Evolutionary conservation across 768 basidiomycete species (phyloP), one percentile per base, ranked within the genome.

Genomic region (Mycena leptocephala): DNA sequence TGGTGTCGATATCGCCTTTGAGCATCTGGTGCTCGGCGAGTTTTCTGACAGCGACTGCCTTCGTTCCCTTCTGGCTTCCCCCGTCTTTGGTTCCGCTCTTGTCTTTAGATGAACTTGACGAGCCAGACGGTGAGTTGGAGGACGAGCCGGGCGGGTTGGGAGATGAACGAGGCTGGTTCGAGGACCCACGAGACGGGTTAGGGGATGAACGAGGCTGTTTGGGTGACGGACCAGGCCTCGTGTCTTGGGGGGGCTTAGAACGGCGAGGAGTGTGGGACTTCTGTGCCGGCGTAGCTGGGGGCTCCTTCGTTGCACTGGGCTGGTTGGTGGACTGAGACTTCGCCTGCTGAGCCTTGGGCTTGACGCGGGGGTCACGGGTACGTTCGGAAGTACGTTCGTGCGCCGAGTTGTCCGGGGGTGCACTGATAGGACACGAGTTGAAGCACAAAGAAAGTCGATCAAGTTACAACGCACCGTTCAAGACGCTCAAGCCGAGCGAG

Each of bases 21-120:
- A 68, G 35, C 61, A 75, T 70, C 51, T 75, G 74, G 35, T 75
- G 61, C 59, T 75, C 59, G 30, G 33, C 74, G 5, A 28, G 48
- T 32, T 63, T 75, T 32, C 48, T 64, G 6, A 32, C 33, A 18
- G 37, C 33, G 32, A 3, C 28, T 16, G 7, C 4, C 53, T 26
- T 55, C 6, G 53, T 30, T 55, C 16, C 55, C 2, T 22, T n/a
- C 58, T 37, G 35, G 22, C 58, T 18, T 33, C 30, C 35, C 22
- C 53, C 43, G 39, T 28, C 33, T 33, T 53, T 30, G 22, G 35
- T 41, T 9, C 37, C 37, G 39, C n/a, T 51, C 59, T 71, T 69
- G 48, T 6, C 48, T 39, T 37, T 69, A 24, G 67, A 41, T 22
- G 67, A 51, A 51, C 41, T 37, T 61, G 58, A 24, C 32, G 33